Percentiles rank a stretch among this genome's conserved stretches.
Evolutionary conservation across 148 eudicot genomes (phyloP).

Genomic region (Talinum fruticosum): DNA sequence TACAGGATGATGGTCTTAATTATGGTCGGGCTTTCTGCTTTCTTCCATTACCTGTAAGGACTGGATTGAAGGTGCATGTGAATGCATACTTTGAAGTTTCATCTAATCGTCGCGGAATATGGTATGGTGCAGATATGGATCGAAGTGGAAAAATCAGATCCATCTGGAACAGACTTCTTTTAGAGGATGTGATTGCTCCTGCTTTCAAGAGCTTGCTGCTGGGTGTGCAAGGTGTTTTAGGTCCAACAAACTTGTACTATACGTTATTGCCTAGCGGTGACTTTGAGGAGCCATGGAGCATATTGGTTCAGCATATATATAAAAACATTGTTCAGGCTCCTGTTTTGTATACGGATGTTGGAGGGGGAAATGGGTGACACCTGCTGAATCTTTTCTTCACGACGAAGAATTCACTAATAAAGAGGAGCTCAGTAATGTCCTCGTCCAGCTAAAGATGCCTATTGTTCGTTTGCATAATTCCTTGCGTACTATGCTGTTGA

Average conservation of each 20-base stretch:
- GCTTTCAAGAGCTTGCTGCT: constrained; percentile 62
- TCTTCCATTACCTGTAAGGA: constrained; percentile 95
- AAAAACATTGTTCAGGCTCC: constrained; percentile 52
- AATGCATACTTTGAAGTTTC: constrained; percentile 99
- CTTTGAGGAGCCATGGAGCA: constrained; percentile 97
- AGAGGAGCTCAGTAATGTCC: constrained; percentile 70
- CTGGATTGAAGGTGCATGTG: constrained; percentile 83
- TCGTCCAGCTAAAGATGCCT: constrained; percentile 74
- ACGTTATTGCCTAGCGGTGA: constrained; percentile 86
- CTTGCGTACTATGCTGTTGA: constrained; percentile 70
- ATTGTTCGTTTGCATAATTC: constrained; percentile 64
- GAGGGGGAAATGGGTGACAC: constrained; percentile 81
- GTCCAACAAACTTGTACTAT: constrained; percentile 69
- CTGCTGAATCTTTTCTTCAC: constrained; percentile 77
- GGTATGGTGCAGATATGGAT: constrained; percentile 99
- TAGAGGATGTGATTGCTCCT: constrained; percentile 90
- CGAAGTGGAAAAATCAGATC: constrained; percentile 95
- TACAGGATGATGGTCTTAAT: constrained; percentile 70
- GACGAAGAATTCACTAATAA: constrained; percentile 58
- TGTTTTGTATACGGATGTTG: constrained; percentile 62
- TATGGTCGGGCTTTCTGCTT: constrained; percentile 91
- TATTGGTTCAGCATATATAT: constrained; percentile 70
- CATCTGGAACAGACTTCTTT: constrained; percentile 90
- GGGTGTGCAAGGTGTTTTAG: constrained; percentile 56
- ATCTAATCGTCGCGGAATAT: constrained; percentile 98